Evolutionary conservation across 371 early-diverging fungal genomes (phyloP).

Genomic region (Mortierella sp.): DNA sequence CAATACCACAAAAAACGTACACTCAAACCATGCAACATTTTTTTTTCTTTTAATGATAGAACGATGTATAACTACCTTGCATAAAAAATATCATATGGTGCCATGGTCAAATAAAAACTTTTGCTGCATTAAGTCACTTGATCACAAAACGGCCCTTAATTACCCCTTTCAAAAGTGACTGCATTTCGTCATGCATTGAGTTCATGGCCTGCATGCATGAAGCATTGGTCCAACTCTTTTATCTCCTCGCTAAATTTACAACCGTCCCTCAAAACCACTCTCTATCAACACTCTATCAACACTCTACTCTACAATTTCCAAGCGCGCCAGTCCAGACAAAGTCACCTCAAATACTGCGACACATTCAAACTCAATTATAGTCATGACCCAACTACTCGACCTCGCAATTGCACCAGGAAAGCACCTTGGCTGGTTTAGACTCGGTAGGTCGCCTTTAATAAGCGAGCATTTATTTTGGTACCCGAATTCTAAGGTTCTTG

Average conservation of each 20-base stretch:
- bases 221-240: too few relatives aligned
- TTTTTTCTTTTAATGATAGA: constrained; percentile 13
- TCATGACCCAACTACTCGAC: constrained; percentile 62
- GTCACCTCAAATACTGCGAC: neutral
- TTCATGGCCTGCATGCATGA: too few relatives aligned
- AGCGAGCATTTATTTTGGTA: neutral
- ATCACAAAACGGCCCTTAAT: neutral
- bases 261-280: too few relatives aligned
- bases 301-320: neutral
- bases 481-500: neutral
- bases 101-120: neutral
- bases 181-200: too few relatives aligned
- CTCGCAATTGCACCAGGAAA: constrained; percentile 67
- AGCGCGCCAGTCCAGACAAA: neutral
- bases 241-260: too few relatives aligned
- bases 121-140: too few relatives aligned
- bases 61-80: constrained; percentile 49
- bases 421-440: constrained; percentile 68
- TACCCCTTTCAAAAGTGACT: neutral
- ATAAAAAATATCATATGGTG: neutral
- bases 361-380: neutral
- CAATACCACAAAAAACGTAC: neutral
- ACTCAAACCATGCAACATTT: neutral
- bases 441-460: constrained; percentile 55
- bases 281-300: too few relatives aligned